Evolutionary conservation across 495 filamentous ascomycete species (phyloP), one percentile per base, ranked within the genome.

Genomic region (Penicillium coffeae): DNA sequence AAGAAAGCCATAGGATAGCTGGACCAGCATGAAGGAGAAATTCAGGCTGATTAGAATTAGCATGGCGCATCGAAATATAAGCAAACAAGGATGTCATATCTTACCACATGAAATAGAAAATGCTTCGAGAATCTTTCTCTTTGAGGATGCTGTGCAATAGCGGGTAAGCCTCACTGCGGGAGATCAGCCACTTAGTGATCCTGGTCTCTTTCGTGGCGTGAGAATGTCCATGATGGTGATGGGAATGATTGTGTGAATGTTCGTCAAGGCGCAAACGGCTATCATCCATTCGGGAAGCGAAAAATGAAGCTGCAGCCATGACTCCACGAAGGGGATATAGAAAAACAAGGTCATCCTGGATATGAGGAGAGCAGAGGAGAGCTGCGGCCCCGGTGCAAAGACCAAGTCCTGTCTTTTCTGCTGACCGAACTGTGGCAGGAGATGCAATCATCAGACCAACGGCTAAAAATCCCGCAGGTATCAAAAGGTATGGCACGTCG

Each of bases 41-140:
- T 99, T 99, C 35, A 99, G 78, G 54, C 89, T 95, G 62, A 5
- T 2, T 43, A 10, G 8, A 5, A 25, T 58, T 42, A 60, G 65
- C 43, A 54, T 37, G 35, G 12, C 14, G 1, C 2, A 21, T 33
- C 6, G 39, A 18, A 50, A 3, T 22, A 21, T 34, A 3, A 27
- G 16, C 10, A 1, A 10, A 18, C 14, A 9, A 13, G 8, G 33
- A 43, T 13, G 20, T n/a, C 2, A 15, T 9, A 15, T 72, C 82
- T 53, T 72, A 93, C 90, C 69, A 76, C 83, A 94, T 96, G 48
- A 98, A 98, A 70, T 97, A 99, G 58, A 95, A 92, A 50, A 99
- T 99, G 21, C 93, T 81, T 30, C 93, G 81, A 7, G 94, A 97
- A 64, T 99, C 92, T 56, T 90, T 92, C 55, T 96, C 90, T 19